These are phyloP conservation scores for Paxillus rubicundulus DNA, from an alignment of 768 basidiomycete genomes.

Conservation along the genomic window DNA sequence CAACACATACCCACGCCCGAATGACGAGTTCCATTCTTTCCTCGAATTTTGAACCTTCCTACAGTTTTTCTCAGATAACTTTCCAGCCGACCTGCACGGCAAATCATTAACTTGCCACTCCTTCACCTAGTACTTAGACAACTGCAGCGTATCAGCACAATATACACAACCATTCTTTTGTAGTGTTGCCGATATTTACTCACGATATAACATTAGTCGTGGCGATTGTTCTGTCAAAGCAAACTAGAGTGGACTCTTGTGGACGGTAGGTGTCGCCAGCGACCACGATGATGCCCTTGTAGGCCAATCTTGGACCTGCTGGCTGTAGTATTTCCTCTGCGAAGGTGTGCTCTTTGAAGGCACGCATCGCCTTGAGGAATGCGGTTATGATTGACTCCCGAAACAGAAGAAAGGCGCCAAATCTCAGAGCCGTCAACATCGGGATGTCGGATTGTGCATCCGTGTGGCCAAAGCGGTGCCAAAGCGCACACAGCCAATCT, in stretches of 20 bases:
- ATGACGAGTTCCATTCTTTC: slow-evolving; percentile 25
- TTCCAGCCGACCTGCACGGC: neutral
- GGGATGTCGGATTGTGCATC: slow-evolving; percentile 5
- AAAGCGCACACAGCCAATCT: slow-evolving; percentile 11
- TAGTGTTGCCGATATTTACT: slow-evolving; percentile 1
- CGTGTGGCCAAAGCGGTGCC: slow-evolving; percentile 28
- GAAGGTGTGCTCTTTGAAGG: slow-evolving; percentile 9
- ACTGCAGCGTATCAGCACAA: slow-evolving; percentile 2
- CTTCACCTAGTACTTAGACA: neutral
- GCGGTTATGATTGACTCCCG: neutral
- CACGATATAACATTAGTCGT: slow-evolving; percentile 1
- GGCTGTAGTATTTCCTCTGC: slow-evolving; percentile 2
- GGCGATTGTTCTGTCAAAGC: neutral
- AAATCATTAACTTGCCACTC: neutral
- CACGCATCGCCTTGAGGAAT: neutral
- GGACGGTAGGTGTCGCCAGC: neutral
- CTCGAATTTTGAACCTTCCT: slow-evolving; percentile 14
- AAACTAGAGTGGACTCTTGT: neutral
- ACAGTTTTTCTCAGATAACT: neutral
- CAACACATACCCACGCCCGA: slow-evolving; percentile 5
- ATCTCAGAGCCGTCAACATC: too few species aligned
- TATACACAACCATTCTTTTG: slow-evolving; percentile 8
- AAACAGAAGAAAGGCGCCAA: neutral
- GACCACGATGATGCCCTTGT: slow-evolving; percentile 1
- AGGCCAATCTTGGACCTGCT: neutral